A percentile compares a stretch with the other conserved stretches of the same genome.
phyloP scores from a whole-genome alignment of 495 filamentous ascomycete species.

The Jackrogersella minutella region DNA sequence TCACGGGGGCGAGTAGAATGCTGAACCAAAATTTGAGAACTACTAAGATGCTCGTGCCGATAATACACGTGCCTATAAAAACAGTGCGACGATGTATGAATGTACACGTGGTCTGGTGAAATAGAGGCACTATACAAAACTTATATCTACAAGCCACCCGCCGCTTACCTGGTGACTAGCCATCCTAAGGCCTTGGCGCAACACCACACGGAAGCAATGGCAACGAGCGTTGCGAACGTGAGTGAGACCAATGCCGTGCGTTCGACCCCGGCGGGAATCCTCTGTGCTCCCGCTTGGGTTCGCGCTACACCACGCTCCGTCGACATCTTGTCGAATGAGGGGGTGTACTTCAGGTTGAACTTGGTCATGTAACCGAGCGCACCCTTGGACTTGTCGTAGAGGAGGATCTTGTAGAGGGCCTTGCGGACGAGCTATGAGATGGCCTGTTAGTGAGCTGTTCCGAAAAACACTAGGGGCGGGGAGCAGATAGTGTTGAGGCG shows the following conservation, averaged over 20 bases:
- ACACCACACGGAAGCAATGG: conserved; percentile 29
- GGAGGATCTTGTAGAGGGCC: conserved; percentile 61
- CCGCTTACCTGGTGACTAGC: background rate
- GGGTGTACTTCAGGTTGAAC: conserved; percentile 74
- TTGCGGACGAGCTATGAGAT: conserved; percentile 51
- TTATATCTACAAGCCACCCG: background rate
- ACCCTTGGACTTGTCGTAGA: conserved; percentile 58
- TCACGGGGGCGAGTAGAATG: background rate
- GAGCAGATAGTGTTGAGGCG: background rate
- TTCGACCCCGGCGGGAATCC: conserved; percentile 22
- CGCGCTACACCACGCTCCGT: conserved; percentile 35
- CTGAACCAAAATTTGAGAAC: background rate
- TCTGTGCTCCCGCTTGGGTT: background rate
- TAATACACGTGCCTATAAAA: background rate
- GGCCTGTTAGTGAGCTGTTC: background rate
- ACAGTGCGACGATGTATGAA: background rate
- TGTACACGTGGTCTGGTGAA: background rate
- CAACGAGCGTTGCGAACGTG: conserved; percentile 8
- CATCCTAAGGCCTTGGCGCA: conserved; percentile 7
- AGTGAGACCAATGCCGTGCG: conserved; percentile 32
- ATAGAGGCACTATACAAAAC: background rate
- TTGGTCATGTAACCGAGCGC: conserved; percentile 64
- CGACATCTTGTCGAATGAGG: conserved; percentile 44
- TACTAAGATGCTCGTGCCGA: background rate
- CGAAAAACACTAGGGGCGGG: no score